Percentiles rank a stretch among this genome's conserved stretches.
These are phyloP conservation scores for Picocystis sp. DNA, from an alignment of 163 green algal genomes.

Conservation along the genomic window DNA sequence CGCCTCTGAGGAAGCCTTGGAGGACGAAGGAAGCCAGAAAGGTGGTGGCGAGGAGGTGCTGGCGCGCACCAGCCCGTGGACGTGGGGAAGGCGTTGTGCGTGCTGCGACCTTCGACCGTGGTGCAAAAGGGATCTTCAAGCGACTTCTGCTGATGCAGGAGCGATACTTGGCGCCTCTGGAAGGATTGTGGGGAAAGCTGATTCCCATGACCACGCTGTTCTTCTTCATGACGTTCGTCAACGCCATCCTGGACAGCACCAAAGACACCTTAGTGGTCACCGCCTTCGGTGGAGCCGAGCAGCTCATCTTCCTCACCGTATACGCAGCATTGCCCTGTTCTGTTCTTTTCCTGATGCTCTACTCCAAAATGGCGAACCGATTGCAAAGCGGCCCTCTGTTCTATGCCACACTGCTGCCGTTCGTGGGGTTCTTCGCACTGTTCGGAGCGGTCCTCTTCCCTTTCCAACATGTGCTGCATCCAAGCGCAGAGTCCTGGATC, in stretches of 20 bases:
- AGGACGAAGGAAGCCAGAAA: too few species aligned
- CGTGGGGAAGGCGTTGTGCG: too few species aligned
- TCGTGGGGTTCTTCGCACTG: constrained; percentile 55
- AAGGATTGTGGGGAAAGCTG: constrained; percentile 22
- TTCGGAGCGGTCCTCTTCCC: constrained; percentile 64
- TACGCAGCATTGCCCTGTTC: constrained; percentile 76
- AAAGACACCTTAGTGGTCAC: constrained; percentile 88
- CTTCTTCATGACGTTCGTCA: constrained; percentile 82
- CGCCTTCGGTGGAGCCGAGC: constrained; percentile 36
- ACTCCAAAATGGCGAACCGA: constrained; percentile 20
- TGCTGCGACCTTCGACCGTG: too few species aligned
- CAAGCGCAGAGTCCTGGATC: constrained; percentile 19
- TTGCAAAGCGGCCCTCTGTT: constrained; percentile 27
- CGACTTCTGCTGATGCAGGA: too few species aligned
- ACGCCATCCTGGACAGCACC: constrained; percentile 81
- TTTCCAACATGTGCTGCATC: constrained; percentile 39
- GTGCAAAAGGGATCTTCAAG: too few species aligned
- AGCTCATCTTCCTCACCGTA: constrained; percentile 80
- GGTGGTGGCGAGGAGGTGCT: too few species aligned
- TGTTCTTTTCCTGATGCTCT: constrained; percentile 68
- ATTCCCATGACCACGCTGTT: constrained; percentile 63
- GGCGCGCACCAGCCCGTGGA: too few species aligned
- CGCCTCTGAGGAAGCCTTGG: too few species aligned
- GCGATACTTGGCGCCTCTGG: too few species aligned
- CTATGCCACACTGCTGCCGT: constrained; percentile 42